Base-by-base conservation (phyloP, 192 early-diverging fungal genomes). In the Lunasporangiospora selenospora region DNA sequence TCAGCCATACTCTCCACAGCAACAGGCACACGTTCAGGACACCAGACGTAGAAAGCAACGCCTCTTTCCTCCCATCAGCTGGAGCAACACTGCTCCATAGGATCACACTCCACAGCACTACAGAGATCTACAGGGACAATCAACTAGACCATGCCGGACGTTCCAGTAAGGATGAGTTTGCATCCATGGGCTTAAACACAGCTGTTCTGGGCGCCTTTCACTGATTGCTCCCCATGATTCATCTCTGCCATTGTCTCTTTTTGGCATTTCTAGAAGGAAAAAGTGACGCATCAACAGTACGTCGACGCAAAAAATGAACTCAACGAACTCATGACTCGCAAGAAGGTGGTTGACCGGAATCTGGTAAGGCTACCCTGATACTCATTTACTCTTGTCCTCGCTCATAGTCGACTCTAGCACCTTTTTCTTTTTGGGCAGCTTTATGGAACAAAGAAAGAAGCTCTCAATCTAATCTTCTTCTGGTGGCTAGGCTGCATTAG, bases 291-390 rank as follows among this genome's bases (percentile, higher is more conserved):
- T 29, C 81, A 85, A 49, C 76, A 83, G 38, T 81, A 83, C 49
- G 62, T 89, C 45, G 93, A 96, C 57, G 91, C 92, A 23, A 92
- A 93, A 62, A 77, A 80, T 49, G 90, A 93, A 51, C 77, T 94
- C 18, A 84, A 78, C 38, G 89, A 89, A 38, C 77, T 96, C 5
- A 53, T 94, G 24, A 62, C 80, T 23, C 84, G 90, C 39, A 96
- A 96, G 63, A 92, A 92, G 75, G 81, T 88, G 26, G 83, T 92
- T 23, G 94, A 96, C 65, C 84, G 82, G 26, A 88, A 81, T 44
- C 75, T 96, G 58, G 90, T 90, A 80, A 49, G 66, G 30, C 30
- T 36, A n/a, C n/a, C n/a, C n/a, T n/a, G n/a, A n/a, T n/a, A n/a
- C n/a, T n/a, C n/a, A n/a, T n/a, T n/a, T n/a, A n/a, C n/a, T n/a